These are phyloP conservation scores for Thinopyrum elongatum DNA, from an alignment of 176 grass and related monocot genomes.

Conservation along the genomic window DNA sequence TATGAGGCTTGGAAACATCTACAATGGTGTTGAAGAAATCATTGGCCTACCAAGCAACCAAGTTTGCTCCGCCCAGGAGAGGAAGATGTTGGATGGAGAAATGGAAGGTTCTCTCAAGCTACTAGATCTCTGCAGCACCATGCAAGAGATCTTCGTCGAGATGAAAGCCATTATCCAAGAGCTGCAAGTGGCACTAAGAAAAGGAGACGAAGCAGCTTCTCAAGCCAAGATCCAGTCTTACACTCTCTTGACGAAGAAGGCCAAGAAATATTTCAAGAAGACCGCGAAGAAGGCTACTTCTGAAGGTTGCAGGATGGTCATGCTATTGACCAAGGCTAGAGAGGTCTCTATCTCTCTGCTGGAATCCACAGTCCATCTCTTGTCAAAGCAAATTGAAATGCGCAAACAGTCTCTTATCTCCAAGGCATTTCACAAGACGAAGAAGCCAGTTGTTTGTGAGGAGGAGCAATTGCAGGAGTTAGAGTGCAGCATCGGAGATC, in stretches of 20 bases:
- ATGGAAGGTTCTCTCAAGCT: conserved; percentile 33
- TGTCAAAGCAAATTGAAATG: conserved; percentile 25
- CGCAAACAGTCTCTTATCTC: conserved; percentile 28
- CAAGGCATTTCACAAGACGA: conserved; percentile 30
- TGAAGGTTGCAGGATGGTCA: neutral
- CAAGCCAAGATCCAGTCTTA: conserved; percentile 26
- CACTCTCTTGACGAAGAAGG: no score
- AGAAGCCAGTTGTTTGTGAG: conserved; percentile 4
- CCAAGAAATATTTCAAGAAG: conserved; percentile 17
- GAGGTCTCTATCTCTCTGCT: conserved; percentile 31
- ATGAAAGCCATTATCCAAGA: conserved; percentile 32
- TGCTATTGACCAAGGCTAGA: conserved; percentile 24
- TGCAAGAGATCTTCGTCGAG: conserved; percentile 25
- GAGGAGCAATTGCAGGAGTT: conserved; percentile 36
- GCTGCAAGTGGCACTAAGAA: conserved; percentile 29
- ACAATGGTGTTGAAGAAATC: no score
- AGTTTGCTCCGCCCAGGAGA: neutral
- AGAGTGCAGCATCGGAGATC: conserved; percentile 22
- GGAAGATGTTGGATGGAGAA: conserved; percentile 31
- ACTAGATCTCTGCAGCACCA: conserved; percentile 36
- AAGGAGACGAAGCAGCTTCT: conserved; percentile 21
- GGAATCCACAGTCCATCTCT: neutral
- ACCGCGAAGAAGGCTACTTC: neutral
- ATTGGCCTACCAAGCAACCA: conserved; percentile 22
- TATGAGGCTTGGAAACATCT: neutral